Conservation (phyloP, 257 asterid species). For the Jacaranda mimosifolia region DNA sequence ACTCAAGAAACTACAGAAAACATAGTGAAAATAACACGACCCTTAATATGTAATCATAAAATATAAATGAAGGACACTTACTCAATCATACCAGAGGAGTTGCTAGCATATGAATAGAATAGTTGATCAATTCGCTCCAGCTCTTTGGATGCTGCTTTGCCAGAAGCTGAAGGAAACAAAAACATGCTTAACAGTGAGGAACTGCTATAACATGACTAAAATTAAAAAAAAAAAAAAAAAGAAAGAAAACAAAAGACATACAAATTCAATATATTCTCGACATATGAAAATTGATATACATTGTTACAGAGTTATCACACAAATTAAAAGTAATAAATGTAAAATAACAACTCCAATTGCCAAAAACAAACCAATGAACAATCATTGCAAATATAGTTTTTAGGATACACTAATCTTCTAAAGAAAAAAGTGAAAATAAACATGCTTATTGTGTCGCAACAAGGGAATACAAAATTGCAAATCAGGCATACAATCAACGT, state of each 20-base stretch:
- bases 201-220: no score
- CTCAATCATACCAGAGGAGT: constrained; percentile 70
- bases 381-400: not conserved
- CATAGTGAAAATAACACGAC: not conserved
- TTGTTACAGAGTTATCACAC: not conserved
- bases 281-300: not conserved
- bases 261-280: not conserved
- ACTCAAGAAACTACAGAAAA: not conserved
- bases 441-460: no score
- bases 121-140: constrained; percentile 64
- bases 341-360: not conserved
- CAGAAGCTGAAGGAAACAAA: constrained; percentile 59
- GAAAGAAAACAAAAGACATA: not conserved
- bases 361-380: not conserved
- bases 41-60: constrained; percentile 4
- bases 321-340: not conserved
- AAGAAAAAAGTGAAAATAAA: no score
- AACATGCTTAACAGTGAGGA: constrained; percentile 20
- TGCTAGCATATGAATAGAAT: constrained; percentile 61
- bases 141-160: constrained; percentile 69
- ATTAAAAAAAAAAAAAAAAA: not conserved
- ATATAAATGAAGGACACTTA: constrained; percentile 51
- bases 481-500: no score
- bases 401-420: no score
- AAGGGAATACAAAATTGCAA: no score